Percentiles rank a stretch among this genome's conserved stretches.
Conservation (phyloP, 192 early-diverging fungal species). For the Coemansia sp. region DNA sequence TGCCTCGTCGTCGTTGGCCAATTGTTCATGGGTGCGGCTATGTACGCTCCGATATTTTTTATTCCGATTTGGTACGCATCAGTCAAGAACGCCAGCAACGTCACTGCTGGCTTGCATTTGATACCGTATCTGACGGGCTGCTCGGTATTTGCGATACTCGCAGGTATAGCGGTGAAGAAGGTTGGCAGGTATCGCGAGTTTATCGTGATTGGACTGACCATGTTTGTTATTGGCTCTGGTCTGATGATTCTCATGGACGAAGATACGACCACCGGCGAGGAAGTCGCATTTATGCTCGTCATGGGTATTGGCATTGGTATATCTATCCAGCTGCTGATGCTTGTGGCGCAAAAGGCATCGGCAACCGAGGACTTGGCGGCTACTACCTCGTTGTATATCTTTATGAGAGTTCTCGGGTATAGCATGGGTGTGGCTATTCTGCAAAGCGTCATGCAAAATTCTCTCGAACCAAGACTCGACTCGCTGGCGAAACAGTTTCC, state of each 20-base stretch:
- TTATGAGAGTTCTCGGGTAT: constrained; percentile 65
- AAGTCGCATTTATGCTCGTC: constrained; percentile 67
- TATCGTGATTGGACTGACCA: constrained; percentile 61
- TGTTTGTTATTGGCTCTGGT: constrained; percentile 62
- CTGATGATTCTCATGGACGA: constrained; percentile 59
- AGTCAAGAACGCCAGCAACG: constrained; percentile 29
- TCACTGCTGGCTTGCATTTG: constrained; percentile 33
- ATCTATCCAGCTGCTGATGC: constrained; percentile 67
- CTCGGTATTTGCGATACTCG: constrained; percentile 46
- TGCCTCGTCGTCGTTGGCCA: constrained; percentile 13
- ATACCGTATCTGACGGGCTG: constrained; percentile 27
- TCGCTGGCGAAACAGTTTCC: constrained; percentile 29
- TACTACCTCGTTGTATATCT: constrained; percentile 61
- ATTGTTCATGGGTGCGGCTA: constrained; percentile 34
- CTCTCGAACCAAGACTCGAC: constrained; percentile 31
- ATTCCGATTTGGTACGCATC: constrained; percentile 37
- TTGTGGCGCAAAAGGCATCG: constrained; percentile 71
- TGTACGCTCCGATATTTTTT: constrained; percentile 33
- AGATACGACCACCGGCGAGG: constrained; percentile 52
- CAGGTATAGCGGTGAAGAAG: constrained; percentile 61
- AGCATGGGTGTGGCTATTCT: constrained; percentile 58
- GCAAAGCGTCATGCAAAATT: constrained; percentile 63
- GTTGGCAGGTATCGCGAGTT: constrained; percentile 63
- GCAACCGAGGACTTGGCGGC: constrained; percentile 59
- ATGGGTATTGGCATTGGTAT: constrained; percentile 73